Evolutionary conservation across 768 basidiomycete species (phyloP).

Genomic region (Suillus alpinus): DNA sequence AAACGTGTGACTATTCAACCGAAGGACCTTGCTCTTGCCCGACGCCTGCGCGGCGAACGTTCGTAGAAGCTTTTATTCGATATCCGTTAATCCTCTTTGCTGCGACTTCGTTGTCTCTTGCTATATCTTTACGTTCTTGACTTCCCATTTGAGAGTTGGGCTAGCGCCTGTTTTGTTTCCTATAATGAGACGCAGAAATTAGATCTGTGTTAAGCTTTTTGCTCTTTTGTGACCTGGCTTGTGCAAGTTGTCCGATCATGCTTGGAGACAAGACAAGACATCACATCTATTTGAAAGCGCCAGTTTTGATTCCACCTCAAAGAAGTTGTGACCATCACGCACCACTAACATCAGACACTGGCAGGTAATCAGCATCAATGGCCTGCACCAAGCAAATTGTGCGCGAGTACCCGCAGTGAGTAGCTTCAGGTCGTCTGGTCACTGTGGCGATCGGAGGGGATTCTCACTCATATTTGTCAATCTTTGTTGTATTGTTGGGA

Average conservation of each 20-base stretch:
- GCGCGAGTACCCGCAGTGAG: conserved; percentile 67
- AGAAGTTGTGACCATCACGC: background rate
- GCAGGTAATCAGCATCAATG: conserved; percentile 36
- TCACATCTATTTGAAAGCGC: background rate
- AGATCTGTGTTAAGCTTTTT: background rate
- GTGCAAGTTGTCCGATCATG: background rate
- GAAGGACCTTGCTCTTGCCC: conserved; percentile 75
- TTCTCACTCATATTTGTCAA: background rate
- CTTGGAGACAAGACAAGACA: background rate
- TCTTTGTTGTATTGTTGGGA: background rate
- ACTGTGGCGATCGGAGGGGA: conserved; percentile 22
- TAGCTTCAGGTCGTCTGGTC: background rate
- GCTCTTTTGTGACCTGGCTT: background rate
- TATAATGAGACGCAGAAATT: background rate
- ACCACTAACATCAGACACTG: background rate
- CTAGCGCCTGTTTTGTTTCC: background rate
- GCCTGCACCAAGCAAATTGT: conserved; percentile 75
- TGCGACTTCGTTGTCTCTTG: background rate
- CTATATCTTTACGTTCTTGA: background rate
- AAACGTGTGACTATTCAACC: conserved; percentile 81
- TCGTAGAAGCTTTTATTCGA: conserved; percentile 38
- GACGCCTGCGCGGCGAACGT: conserved; percentile 75
- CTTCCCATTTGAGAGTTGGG: background rate
- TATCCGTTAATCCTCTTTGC: background rate
- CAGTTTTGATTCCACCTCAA: background rate